Conservation (phyloP, 257 asterid genomes). For the Eustoma russellianum region DNA sequence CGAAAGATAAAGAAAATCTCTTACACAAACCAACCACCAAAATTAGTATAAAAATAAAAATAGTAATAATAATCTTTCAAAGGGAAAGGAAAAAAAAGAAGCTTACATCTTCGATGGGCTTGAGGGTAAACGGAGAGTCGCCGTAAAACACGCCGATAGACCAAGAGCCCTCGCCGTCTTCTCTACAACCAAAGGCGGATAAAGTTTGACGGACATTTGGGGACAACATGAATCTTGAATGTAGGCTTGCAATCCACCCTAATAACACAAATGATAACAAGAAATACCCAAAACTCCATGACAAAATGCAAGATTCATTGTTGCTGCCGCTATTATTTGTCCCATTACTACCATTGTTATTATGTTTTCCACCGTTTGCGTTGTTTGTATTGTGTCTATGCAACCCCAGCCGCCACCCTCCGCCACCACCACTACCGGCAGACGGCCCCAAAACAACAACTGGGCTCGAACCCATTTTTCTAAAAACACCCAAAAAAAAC, state of each 20-base stretch:
- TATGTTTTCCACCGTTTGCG: slow-evolving; percentile 6
- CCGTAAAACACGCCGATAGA: slow-evolving; percentile 83
- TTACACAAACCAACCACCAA: background rate
- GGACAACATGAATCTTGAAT: slow-evolving; percentile 44
- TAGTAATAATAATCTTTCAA: background rate
- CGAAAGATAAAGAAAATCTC: background rate
- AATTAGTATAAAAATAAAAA: background rate
- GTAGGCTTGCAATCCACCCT: slow-evolving; percentile 61
- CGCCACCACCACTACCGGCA: slow-evolving; percentile 12
- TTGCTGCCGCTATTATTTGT: slow-evolving; percentile 1
- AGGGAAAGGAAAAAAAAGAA: background rate
- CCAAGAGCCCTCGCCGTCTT: slow-evolving; percentile 95
- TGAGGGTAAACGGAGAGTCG: slow-evolving; percentile 81
- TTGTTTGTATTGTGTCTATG: slow-evolving; percentile 5
- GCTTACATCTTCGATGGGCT: slow-evolving; percentile 85
- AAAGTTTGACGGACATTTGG: slow-evolving; percentile 53
- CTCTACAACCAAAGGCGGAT: slow-evolving; percentile 48
- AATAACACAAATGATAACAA: slow-evolving; percentile 48
- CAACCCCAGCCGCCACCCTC: slow-evolving; percentile 17
- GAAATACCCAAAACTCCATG: slow-evolving; percentile 44
- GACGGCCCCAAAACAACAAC: slow-evolving; percentile 15
- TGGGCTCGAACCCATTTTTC: slow-evolving; percentile 25
- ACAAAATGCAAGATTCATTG: slow-evolving; percentile 14
- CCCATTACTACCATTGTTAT: slow-evolving; percentile 4
- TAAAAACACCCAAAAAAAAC: background rate